Evolutionary conservation across 2,329 filamentous ascomycete genomes (phyloP), one percentile per base, ranked within the genome.

Genomic region (Verticillium zaregamsianum): DNA sequence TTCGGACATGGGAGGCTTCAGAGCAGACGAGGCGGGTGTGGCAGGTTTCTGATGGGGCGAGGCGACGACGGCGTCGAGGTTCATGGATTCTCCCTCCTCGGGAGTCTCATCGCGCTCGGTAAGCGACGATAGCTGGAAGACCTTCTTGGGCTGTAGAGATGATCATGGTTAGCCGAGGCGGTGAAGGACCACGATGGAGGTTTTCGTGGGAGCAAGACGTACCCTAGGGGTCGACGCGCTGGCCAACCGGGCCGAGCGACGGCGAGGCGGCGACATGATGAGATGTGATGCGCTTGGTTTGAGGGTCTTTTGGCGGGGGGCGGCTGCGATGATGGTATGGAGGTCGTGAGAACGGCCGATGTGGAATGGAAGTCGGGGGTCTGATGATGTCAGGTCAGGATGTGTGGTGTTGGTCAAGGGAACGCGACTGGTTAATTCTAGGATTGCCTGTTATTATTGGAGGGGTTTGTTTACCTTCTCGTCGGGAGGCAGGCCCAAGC

Each of bases 1-100:
- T 73, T 97, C 93, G 63, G 88, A 86, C 66, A 83, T 83, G 57
- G 89, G 80, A 28, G 92, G 90, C 77, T 90, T 90, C 67, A 90
- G 79, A 6, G 87, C 83, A 4, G 87, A 86, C 45, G 86, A 85
- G 49, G 81, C 82, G 5, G 92, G 92, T 1, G 90, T 89, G 32
- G 70, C 71, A 4, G 78, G 77, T 57, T 68, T 68, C 40, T 64
- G 63, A 11, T 68, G 64, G 9, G 76, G 72, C 31, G 76, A 77
- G 23, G 77, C 76, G 63, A 71, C 70, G 59, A 70, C 66, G 20
- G 71, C 66, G 68, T 75, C 66, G 57, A 69, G 64, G 61, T 68
- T 33, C 31, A 14, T 71, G 59, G 68, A 69, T 52, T 67, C 66
- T 31, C 69, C 64, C 25, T 68, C 67, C 33, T 74, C 66, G 5